Conservation (phyloP, 306 rosid genomes). For the Aeschynomene evenia region DNA sequence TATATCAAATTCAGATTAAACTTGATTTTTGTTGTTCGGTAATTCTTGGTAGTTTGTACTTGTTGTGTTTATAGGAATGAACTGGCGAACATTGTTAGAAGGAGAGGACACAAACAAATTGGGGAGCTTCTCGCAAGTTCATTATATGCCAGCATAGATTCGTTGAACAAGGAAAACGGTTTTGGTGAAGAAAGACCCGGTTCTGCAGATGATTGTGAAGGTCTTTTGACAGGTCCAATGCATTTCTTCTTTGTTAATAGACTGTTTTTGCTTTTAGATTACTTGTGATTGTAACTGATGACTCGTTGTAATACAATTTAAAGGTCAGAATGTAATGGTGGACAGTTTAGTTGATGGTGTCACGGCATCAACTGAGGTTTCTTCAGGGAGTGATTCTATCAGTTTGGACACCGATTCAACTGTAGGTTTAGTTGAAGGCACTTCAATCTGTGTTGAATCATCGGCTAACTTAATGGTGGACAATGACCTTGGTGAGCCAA, state of each 20-base stretch:
- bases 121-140: slow-evolving; percentile 60
- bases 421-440: slow-evolving; percentile 21
- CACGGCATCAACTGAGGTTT: slow-evolving; percentile 5
- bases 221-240: slow-evolving; percentile 49
- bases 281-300: slow-evolving; percentile 43
- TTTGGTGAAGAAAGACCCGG: slow-evolving; percentile 32
- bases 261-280: background rate
- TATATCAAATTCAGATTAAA: background rate
- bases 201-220: slow-evolving; percentile 27
- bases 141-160: slow-evolving; percentile 20
- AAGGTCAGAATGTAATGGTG: slow-evolving; percentile 65
- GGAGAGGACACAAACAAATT: slow-evolving; percentile 80
- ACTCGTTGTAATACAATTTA: slow-evolving; percentile 37
- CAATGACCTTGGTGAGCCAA: slow-evolving; percentile 17
- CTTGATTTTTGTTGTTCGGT: background rate
- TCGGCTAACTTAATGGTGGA: slow-evolving; percentile 10
- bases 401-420: slow-evolving; percentile 22
- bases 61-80: slow-evolving; percentile 56
- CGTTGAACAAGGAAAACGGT: slow-evolving; percentile 19
- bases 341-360: slow-evolving; percentile 18
- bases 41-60: background rate
- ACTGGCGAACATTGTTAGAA: slow-evolving; percentile 85
- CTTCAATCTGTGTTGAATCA: slow-evolving; percentile 25
- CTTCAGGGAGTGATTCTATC: slow-evolving; percentile 19
- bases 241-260: slow-evolving; percentile 27